Conservation (phyloP, 169 alveolate genomes). For the Nephromyces sp. region DNA sequence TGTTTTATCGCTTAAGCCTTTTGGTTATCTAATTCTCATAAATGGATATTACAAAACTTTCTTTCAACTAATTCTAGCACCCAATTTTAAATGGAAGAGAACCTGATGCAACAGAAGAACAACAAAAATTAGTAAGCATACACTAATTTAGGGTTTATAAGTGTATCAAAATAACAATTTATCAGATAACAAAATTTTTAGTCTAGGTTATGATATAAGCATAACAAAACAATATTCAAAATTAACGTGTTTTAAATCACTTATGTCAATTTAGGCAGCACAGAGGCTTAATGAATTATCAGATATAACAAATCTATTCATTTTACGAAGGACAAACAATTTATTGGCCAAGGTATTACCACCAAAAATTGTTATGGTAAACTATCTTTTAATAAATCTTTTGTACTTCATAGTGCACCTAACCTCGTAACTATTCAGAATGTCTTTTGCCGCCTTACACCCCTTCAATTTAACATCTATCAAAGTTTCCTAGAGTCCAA, state of each 20-base stretch:
- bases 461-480: constrained; percentile 61
- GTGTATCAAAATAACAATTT: too few species aligned
- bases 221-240: background rate
- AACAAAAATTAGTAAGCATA: constrained; percentile 49
- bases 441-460: constrained; percentile 69
- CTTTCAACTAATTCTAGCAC: constrained; percentile 17
- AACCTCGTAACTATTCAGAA: constrained; percentile 30
- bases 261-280: constrained; percentile 44
- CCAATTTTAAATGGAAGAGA: constrained; percentile 76
- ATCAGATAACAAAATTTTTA: too few species aligned
- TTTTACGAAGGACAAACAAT: constrained; percentile 74
- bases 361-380: constrained; percentile 60
- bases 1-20: too few species aligned
- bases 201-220: too few species aligned
- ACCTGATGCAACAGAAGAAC: constrained; percentile 75
- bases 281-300: constrained; percentile 73
- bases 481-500: constrained; percentile 46
- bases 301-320: constrained; percentile 72
- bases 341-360: constrained; percentile 76
- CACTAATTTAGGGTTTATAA: too few species aligned
- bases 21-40: too few species aligned
- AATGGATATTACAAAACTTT: too few species aligned
- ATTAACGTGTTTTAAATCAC: background rate
- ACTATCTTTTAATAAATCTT: background rate
- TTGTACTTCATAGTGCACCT: background rate